Evolutionary conservation across 768 basidiomycete genomes (phyloP).

Genomic region (Tephrocybe rancida): DNA sequence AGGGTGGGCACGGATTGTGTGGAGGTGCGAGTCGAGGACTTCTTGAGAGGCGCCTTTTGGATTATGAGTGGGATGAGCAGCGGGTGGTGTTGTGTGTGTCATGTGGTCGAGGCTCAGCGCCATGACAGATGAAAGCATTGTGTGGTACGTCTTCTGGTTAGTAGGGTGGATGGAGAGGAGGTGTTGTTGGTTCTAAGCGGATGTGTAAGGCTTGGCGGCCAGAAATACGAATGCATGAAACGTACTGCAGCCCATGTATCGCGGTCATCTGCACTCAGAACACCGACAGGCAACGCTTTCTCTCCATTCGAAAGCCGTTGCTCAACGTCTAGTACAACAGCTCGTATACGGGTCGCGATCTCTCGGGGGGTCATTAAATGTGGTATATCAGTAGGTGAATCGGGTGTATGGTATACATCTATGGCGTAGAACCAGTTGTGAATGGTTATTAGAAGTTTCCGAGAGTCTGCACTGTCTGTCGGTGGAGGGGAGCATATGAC

Average conservation of each 20-base stretch:
- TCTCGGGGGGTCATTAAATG: conserved; percentile 36
- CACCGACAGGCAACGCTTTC: conserved; percentile 60
- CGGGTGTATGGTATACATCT: conserved; percentile 55
- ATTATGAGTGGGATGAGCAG: conserved; percentile 19
- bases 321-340: conserved; percentile 59
- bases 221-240: background rate
- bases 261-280: conserved; percentile 78
- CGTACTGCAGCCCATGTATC: conserved; percentile 81
- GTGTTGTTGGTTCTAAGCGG: conserved; percentile 65
- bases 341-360: conserved; percentile 47
- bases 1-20: conserved; percentile 65
- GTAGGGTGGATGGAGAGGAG: conserved; percentile 66
- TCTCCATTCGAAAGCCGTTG: conserved; percentile 54
- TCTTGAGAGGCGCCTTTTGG: conserved; percentile 36
- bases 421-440: conserved; percentile 83
- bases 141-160: conserved; percentile 63
- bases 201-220: background rate
- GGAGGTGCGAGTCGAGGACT: conserved; percentile 71
- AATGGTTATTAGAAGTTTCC: conserved; percentile 68
- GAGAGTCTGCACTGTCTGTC: conserved; percentile 46
- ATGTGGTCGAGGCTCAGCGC: conserved; percentile 81
- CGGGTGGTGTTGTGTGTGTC: conserved; percentile 45
- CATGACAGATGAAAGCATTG: conserved; percentile 77
- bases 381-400: conserved; percentile 26
- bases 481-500: conserved; percentile 52